A percentile compares a stretch with the other conserved stretches of the same genome.
Evolutionary conservation across 345 rosid species (phyloP).

Genomic region (Erucastrum elatum): DNA sequence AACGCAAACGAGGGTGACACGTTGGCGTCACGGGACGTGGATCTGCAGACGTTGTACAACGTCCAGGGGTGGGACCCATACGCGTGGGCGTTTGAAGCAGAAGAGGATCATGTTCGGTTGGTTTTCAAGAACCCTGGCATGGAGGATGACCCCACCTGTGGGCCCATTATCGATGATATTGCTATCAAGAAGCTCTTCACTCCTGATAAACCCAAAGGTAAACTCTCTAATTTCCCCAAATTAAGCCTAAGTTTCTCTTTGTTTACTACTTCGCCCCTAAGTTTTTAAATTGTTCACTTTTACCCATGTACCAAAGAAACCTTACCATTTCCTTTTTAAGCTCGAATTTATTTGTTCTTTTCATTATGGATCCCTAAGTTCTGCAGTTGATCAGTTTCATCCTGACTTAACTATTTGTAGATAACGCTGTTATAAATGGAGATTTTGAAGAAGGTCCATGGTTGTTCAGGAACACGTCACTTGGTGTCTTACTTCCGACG

Average conservation of each 20-base stretch:
- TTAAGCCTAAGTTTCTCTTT: background rate
- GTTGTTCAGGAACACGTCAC: conserved; percentile 82
- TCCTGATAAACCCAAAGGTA: conserved; percentile 81
- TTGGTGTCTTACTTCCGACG: conserved; percentile 87
- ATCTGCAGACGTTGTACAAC: conserved; percentile 86
- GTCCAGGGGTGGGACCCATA: conserved; percentile 99
- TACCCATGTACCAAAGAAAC: too few species aligned
- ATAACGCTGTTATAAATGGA: conserved; percentile 80
- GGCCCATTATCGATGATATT: conserved; percentile 88
- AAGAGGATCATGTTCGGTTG: conserved; percentile 52
- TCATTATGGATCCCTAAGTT: background rate
- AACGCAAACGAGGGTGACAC: conserved; percentile 22
- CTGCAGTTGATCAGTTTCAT: background rate
- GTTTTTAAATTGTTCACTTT: background rate
- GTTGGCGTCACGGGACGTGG: conserved; percentile 68
- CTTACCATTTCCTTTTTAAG: too few species aligned
- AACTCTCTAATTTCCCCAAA: background rate
- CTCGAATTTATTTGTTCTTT: background rate
- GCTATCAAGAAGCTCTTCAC: conserved; percentile 83
- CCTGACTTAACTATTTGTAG: conserved; percentile 40
- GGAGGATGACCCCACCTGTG: conserved; percentile 99
- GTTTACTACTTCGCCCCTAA: background rate
- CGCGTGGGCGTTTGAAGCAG: conserved; percentile 85
- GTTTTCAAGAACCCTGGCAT: conserved; percentile 85
- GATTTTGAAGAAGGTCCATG: conserved; percentile 95